Conservation (phyloP, 1,284 basidiomycete genomes). For the Hemileia vastatrix region DNA sequence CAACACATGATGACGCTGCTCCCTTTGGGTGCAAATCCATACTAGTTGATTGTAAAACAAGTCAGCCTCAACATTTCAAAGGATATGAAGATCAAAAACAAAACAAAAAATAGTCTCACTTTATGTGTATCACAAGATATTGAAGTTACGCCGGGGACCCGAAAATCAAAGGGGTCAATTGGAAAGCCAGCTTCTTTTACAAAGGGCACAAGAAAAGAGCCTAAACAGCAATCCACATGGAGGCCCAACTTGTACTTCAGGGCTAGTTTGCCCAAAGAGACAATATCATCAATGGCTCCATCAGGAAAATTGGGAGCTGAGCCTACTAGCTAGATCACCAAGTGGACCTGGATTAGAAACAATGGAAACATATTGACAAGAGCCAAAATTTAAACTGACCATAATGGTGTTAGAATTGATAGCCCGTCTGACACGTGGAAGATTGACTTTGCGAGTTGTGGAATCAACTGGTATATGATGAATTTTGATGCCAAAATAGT, state of each 20-base stretch:
- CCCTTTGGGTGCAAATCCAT: conserved; percentile 74
- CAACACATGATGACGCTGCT: conserved; percentile 16
- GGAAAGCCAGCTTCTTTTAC: conserved; percentile 53
- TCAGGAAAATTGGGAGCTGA: conserved; percentile 31
- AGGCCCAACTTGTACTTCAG: conserved; percentile 66
- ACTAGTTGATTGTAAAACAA: conserved; percentile 48
- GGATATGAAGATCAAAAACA: not conserved
- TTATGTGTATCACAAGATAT: conserved; percentile 67
- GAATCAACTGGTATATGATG: conserved; percentile 79
- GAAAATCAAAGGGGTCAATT: conserved; percentile 67
- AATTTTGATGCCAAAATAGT: conserved; percentile 85
- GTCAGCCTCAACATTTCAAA: conserved; percentile 4
- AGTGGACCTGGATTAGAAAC: conserved; percentile 81
- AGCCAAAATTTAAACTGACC: conserved; percentile 46
- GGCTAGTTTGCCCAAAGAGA: conserved; percentile 67
- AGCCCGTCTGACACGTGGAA: conserved; percentile 68
- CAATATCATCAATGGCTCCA: conserved; percentile 64
- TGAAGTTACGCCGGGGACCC: conserved; percentile 70
- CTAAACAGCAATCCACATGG: conserved; percentile 79
- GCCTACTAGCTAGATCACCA: conserved; percentile 25
- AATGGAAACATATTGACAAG: conserved; percentile 52
- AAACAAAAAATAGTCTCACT: conserved; percentile 46
- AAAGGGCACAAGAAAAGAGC: conserved; percentile 84
- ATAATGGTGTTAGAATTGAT: conserved; percentile 75
- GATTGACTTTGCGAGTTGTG: conserved; percentile 65